Base-by-base conservation (phyloP, 2,329 filamentous ascomycete species). In the Pseudogymnoascus sp. region DNA sequence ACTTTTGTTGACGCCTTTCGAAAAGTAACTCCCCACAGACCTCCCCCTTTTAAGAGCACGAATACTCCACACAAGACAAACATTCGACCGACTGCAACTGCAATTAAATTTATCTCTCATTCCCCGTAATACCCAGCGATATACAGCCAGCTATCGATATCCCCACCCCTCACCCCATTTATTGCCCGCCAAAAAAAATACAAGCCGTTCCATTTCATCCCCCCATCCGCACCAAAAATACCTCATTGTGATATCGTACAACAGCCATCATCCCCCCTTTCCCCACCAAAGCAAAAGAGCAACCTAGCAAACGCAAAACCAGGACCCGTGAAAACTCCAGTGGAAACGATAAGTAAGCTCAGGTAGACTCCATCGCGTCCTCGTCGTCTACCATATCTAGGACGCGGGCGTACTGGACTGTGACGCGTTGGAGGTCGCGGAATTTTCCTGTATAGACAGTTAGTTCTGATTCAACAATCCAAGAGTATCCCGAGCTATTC, bases 321-420 rank as follows among this genome's bases (percentile, higher is more conserved):
- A 51, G 23, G 23, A 51, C 7, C 45, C 45, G 7, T n/a, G 21
- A 31, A 54, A 54, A 54, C 48, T n/a, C 48, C 48, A 6, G 48
- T 19, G 11, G 1, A 54, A 54, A 54, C 8, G 48, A 31, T 19
- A 28, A 10, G 16, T 7, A 10, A 25, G 23, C 6, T 31, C 4
- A 31, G 25, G 48, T 54, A 10, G 48, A 54, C n/a, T 54, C 48
- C 48, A 54, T 54, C 2, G 48, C 48, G 48, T 63, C 61, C 11
- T 73, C 72, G 19, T 72, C 71, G 51, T 71, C 71, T 39, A 71
- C 68, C 71, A 90, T 79, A 64, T 89, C 90, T 21, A 96, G 79
- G n/a, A 92, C 79, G 67, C 90, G 86, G 11, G 93, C 93, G 75
- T 98, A 98, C 67, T 96, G 93, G 25, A 97, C 90, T n/a, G 92